Conservation (phyloP, 2,329 filamentous ascomycete genomes). For the Colletotrichum eleusines region DNA sequence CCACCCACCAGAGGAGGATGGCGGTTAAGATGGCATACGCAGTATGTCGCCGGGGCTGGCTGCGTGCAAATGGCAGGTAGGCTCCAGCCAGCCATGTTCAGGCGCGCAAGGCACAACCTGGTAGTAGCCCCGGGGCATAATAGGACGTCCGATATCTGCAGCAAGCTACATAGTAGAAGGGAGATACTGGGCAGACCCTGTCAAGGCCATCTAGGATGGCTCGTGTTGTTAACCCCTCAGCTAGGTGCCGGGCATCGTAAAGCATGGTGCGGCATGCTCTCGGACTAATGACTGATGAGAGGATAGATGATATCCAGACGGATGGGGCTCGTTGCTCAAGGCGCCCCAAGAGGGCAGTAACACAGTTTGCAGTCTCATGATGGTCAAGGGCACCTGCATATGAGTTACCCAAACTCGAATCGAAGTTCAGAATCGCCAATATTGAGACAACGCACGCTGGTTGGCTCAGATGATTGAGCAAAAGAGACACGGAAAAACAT, state of each 20-base stretch:
- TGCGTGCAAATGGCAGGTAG: conserved; percentile 33
- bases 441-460: background rate
- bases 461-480: background rate
- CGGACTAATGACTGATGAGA: conserved; percentile 23
- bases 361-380: conserved; percentile 9
- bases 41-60: conserved; percentile 31
- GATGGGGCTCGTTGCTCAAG: conserved; percentile 1
- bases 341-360: conserved; percentile 17
- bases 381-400: background rate
- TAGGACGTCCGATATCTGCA: conserved; percentile 38
- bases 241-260: background rate
- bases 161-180: conserved; percentile 9
- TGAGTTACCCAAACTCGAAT: background rate
- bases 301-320: conserved; percentile 5
- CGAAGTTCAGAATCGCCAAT: background rate
- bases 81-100: conserved; percentile 20
- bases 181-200: conserved; percentile 18
- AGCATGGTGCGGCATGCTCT: conserved; percentile 10
- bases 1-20: conserved; percentile 3
- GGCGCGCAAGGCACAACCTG: conserved; percentile 29
- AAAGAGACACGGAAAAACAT: background rate
- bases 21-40: conserved; percentile 34
- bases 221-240: conserved; percentile 11
- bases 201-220: conserved; percentile 17
- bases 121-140: conserved; percentile 21